These are phyloP conservation scores for Nicotiana benthamiana DNA, from an alignment of 257 asterid genomes.

Conservation along the genomic window DNA sequence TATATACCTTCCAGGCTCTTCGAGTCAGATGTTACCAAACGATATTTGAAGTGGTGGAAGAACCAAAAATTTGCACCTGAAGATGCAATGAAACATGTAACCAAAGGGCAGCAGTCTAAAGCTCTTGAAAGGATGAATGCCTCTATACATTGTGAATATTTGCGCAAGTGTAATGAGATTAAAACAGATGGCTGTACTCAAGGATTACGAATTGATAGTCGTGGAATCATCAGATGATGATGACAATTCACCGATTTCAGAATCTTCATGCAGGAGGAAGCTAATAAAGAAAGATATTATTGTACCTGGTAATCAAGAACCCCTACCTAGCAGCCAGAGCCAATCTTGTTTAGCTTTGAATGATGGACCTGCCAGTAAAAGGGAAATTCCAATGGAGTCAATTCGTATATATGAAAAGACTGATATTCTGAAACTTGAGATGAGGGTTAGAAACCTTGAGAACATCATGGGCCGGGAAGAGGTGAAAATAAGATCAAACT, in stretches of 20 bases:
- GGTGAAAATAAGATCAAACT: neutral
- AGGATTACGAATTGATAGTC: neutral
- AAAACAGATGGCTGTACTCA: neutral
- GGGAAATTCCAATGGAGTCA: too few relatives aligned
- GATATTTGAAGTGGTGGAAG: slow-evolving; percentile 28
- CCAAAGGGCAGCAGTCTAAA: neutral
- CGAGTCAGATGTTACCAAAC: slow-evolving; percentile 14
- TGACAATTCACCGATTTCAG: neutral
- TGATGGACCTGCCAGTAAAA: too few relatives aligned
- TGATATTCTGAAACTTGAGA: too few relatives aligned
- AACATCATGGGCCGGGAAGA: too few relatives aligned
- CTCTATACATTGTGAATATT: neutral
- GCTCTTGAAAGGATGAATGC: neutral
- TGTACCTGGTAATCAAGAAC: too few relatives aligned
- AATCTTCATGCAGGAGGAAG: neutral
- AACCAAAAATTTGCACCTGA: neutral
- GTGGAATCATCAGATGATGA: neutral
- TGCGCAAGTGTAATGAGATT: neutral
- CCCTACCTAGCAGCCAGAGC: too few relatives aligned
- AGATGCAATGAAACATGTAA: neutral
- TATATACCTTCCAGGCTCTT: slow-evolving; percentile 21
- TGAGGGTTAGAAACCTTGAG: too few relatives aligned
- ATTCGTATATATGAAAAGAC: too few relatives aligned
- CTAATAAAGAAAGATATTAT: too few relatives aligned
- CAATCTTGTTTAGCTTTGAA: too few relatives aligned